Conservation (phyloP, 345 rosid species). For the Salix udensis region DNA sequence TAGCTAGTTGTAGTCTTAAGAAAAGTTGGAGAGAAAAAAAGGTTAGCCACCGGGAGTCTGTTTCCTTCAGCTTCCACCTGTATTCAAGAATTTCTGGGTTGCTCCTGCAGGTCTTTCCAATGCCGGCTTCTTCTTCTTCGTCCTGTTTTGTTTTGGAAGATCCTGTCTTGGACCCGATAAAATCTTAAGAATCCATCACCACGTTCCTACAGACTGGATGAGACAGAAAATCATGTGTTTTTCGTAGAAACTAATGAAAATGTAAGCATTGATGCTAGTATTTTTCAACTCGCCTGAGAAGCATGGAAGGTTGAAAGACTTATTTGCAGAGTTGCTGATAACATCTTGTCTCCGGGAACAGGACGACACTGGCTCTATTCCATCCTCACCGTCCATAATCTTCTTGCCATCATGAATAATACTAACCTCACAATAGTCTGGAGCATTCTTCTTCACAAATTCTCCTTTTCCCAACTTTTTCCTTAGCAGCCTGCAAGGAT, state of each 20-base stretch:
- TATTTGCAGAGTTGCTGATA: constrained; percentile 12
- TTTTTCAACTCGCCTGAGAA: constrained; percentile 36
- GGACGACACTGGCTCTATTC: constrained; percentile 5
- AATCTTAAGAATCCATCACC: not conserved
- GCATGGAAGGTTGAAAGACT: constrained; percentile 37
- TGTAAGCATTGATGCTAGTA: too few relatives aligned
- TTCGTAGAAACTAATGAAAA: not conserved
- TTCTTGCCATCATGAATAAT: constrained; percentile 42
- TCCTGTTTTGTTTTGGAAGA: not conserved
- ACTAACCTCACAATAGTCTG: constrained; percentile 47
- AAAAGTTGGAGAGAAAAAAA: not conserved
- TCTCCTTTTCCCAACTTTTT: constrained; percentile 41
- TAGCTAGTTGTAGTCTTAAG: not conserved
- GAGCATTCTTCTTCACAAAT: constrained; percentile 47
- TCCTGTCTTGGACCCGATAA: not conserved
- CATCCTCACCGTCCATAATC: constrained; percentile 14
- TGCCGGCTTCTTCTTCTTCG: too few relatives aligned
- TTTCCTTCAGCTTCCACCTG: too few relatives aligned
- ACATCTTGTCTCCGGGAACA: constrained; percentile 1
- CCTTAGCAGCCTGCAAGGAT: constrained; percentile 23
- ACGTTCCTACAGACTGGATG: constrained; percentile 1
- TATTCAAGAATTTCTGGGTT: too few relatives aligned
- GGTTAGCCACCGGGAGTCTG: not conserved
- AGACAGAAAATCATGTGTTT: not conserved
- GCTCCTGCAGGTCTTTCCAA: not conserved